Evolutionary conservation across 202 grass and related monocot species (phyloP).

Genomic region (Schoenoplectus triqueter): DNA sequence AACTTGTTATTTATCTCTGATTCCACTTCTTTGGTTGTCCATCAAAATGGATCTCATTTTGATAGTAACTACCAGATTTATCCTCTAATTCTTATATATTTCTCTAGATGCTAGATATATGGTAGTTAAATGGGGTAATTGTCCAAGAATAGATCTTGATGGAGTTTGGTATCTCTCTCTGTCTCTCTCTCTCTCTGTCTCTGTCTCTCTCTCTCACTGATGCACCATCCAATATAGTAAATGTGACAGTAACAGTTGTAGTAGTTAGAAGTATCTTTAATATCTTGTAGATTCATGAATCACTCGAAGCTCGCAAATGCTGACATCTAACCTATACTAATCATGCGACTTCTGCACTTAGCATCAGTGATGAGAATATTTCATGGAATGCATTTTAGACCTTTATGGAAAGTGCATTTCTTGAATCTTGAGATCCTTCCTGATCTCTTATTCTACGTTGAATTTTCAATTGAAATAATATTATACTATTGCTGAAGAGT

Average conservation of each 20-base stretch:
- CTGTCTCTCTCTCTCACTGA: neutral
- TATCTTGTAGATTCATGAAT: neutral
- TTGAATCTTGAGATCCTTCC: neutral
- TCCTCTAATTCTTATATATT: neutral
- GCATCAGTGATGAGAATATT: slow-evolving; percentile 2
- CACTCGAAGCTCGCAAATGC: neutral
- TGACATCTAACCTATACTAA: neutral
- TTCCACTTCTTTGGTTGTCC: neutral
- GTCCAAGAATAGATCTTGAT: neutral
- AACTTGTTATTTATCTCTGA: neutral
- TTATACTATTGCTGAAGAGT: neutral
- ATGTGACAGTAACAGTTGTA: neutral
- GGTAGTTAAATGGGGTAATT: slow-evolving; percentile 17
- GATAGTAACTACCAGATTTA: slow-evolving; percentile 23
- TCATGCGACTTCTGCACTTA: neutral
- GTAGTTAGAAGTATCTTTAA: neutral
- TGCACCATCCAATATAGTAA: slow-evolving; percentile 10
- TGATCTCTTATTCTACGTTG: neutral
- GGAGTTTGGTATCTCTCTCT: neutral
- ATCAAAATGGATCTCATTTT: neutral
- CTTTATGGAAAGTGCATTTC: slow-evolving; percentile 4
- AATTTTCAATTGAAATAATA: slow-evolving; percentile 8
- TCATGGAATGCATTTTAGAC: neutral
- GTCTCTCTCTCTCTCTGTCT: no score
- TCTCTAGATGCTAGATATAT: slow-evolving; percentile 18